These are phyloP conservation scores for Thymus mandschuricus DNA, from an alignment of 257 asterid species.

Conservation along the genomic window DNA sequence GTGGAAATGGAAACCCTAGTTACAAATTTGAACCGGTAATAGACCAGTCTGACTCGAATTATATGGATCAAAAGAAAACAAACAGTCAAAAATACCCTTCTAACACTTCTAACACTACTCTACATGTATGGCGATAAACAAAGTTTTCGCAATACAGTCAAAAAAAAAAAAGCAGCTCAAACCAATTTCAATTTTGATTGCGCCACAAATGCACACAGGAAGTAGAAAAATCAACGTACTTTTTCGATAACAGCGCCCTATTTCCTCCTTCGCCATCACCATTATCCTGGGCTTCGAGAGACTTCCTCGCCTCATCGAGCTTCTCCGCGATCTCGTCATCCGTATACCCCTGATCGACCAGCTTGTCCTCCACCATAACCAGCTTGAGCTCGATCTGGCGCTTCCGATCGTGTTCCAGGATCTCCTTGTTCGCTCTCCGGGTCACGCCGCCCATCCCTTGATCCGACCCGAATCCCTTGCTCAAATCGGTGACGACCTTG, in stretches of 20 bases:
- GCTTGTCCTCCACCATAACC: conserved; percentile 70
- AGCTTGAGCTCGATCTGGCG: conserved; percentile 87
- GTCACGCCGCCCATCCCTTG: conserved; percentile 73
- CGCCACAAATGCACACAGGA: neutral
- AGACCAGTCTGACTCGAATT: too few relatives aligned
- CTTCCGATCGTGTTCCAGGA: conserved; percentile 93
- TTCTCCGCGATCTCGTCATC: conserved; percentile 77
- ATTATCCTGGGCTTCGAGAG: conserved; percentile 57
- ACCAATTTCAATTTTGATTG: neutral
- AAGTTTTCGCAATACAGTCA: too few relatives aligned
- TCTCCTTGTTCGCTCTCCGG: conserved; percentile 67
- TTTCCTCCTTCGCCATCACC: conserved; percentile 56
- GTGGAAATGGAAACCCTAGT: too few relatives aligned
- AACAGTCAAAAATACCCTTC: too few relatives aligned
- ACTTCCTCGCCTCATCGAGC: conserved; percentile 63
- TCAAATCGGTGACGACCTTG: conserved; percentile 49
- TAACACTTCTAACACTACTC: too few relatives aligned
- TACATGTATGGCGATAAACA: too few relatives aligned
- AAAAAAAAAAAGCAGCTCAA: neutral
- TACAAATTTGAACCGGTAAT: too few relatives aligned
- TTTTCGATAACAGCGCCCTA: conserved; percentile 29
- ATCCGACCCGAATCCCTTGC: conserved; percentile 59
- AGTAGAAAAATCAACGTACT: conserved; percentile 35
- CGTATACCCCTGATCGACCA: conserved; percentile 75
- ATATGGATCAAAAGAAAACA: too few relatives aligned